A percentile compares a stretch with the other conserved stretches of the same genome.
Evolutionary conservation across 2,329 filamentous ascomycete species (phyloP).

Genomic region (Aspergillus pseudotamarii): DNA sequence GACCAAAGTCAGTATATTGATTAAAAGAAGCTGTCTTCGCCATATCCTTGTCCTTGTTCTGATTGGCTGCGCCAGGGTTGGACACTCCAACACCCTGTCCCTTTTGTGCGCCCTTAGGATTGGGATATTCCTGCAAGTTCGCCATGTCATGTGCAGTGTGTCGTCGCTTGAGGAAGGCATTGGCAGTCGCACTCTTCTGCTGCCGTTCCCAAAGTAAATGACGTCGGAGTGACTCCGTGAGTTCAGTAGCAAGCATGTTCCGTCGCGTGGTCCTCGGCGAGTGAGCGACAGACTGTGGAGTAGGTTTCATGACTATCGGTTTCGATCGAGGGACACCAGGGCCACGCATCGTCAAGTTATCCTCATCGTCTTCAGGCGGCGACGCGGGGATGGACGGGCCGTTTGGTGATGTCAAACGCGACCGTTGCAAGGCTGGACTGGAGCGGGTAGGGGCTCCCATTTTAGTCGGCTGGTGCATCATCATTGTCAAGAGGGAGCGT

Average conservation of each 20-base stretch:
- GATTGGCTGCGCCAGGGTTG: slow-evolving; percentile 19
- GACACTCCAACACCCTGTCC: slow-evolving; percentile 27
- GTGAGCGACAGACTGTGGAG: slow-evolving; percentile 71
- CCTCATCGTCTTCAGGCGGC: slow-evolving; percentile 59
- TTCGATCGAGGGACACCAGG: slow-evolving; percentile 71
- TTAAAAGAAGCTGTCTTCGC: slow-evolving; percentile 77
- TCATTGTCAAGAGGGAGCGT: slow-evolving; percentile 84
- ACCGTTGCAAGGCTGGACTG: slow-evolving; percentile 47
- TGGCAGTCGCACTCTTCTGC: slow-evolving; percentile 86
- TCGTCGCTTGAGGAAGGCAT: slow-evolving; percentile 83
- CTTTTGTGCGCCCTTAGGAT: slow-evolving; percentile 59
- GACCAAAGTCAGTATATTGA: slow-evolving; percentile 80
- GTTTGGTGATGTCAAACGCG: slow-evolving; percentile 69
- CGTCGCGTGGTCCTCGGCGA: slow-evolving; percentile 89
- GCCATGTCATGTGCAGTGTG: slow-evolving; percentile 91
- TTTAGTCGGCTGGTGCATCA: slow-evolving; percentile 82
- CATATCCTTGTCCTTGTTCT: slow-evolving; percentile 59
- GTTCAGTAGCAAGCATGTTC: slow-evolving; percentile 93
- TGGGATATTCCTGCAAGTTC: slow-evolving; percentile 81
- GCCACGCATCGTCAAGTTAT: slow-evolving; percentile 65
- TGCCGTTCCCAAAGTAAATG: slow-evolving; percentile 94
- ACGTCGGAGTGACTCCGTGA: slow-evolving; percentile 88
- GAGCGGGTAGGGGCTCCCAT: slow-evolving; percentile 60
- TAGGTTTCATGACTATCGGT: slow-evolving; percentile 75
- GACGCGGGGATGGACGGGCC: slow-evolving; percentile 67